Base-by-base conservation (phyloP, 139 green algal species). In the Pedinophyceae sp. region DNA sequence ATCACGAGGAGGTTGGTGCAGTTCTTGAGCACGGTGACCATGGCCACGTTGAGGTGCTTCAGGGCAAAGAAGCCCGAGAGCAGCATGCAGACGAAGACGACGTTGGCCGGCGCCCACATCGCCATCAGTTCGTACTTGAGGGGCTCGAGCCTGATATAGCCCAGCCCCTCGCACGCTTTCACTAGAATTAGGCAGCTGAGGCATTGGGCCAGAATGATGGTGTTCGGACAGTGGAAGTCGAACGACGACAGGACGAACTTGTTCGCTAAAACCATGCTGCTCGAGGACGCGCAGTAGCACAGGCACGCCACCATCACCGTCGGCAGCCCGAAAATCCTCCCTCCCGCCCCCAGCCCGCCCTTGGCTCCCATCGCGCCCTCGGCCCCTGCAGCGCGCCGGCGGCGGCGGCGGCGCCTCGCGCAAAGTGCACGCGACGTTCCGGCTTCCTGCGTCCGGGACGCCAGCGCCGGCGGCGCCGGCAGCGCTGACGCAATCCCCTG, bases 61-160 rank as follows among this genome's bases (percentile, higher is more conserved):
- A 95, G 61, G 0, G 87, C 67, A 47, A 74, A 85, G 57, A 95
- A 95, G 57, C 65, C 70, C 23, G 72, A 82, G 25, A 73, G 68
- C 4, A 94, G 78, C 82, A 94, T 93, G 30, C 70, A 71, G 22
- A 96, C 88, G 62, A 96, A 96, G 16, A 96, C 81, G 26, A 92
- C 15, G 61, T 96, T 96, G 16, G 94, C 79, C 2, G 88, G 88
- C 27, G 88, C 50, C 88, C 88, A 94, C 0, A 80, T n/a, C 22
- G 50, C 40, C 45, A 80, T 43, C 34, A 43, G 65, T 19, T 77
- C 66, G 54, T 30, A 60, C 53, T 71, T 79, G 5, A 85, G 59
- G 2, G 76, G 74, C 65, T 89, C 74, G 34, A 87, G 50, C 46
- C 74, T 76, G 47, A 90, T 59, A 0, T 81, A 38, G 7, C 76